A percentile compares a stretch with the other conserved stretches of the same genome.
Evolutionary conservation across 1,284 basidiomycete genomes (phyloP).

Genomic region (Leccinum olivaceoglutinosum): DNA sequence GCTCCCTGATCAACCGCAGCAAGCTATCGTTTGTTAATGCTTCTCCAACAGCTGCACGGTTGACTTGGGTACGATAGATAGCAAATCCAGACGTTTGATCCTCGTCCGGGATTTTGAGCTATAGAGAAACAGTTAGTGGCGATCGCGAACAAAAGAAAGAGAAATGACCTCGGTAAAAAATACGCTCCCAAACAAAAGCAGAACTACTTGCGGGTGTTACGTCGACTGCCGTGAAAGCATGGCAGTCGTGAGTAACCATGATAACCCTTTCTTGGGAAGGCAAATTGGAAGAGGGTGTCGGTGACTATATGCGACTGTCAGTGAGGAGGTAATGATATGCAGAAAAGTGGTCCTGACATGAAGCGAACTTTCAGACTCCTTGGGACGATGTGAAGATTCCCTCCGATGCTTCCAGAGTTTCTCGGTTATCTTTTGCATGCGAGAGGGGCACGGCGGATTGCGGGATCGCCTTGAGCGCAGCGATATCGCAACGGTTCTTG

Average conservation of each 20-base stretch:
- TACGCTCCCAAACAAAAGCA: no score
- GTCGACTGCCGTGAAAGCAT: no score
- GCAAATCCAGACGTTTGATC: constrained; percentile 64
- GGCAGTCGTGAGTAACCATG: no score
- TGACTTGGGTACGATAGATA: constrained; percentile 85
- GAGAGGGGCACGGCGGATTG: constrained; percentile 57
- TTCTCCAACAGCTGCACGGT: constrained; percentile 65
- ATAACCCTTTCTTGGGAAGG: no score
- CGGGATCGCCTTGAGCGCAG: constrained; percentile 79
- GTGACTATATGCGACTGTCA: constrained; percentile 23
- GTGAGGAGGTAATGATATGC: neutral
- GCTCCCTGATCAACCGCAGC: constrained; percentile 63
- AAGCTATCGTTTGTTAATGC: constrained; percentile 66
- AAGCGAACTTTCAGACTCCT: constrained; percentile 26
- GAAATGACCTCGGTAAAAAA: constrained; percentile 39
- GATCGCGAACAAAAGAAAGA: constrained; percentile 3
- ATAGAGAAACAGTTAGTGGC: constrained; percentile 10
- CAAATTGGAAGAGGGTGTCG: constrained; percentile 14
- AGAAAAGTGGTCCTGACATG: constrained; percentile 18
- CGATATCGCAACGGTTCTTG: constrained; percentile 85
- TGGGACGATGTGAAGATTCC: constrained; percentile 25
- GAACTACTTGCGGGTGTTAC: no score
- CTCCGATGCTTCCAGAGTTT: constrained; percentile 25
- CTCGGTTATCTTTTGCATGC: constrained; percentile 27
- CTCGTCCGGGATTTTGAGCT: constrained; percentile 84